A percentile compares a stretch with the other conserved stretches of the same genome.
Evolutionary conservation across 1,284 basidiomycete genomes (phyloP).

Genomic region (Xerocomus alliaceus): DNA sequence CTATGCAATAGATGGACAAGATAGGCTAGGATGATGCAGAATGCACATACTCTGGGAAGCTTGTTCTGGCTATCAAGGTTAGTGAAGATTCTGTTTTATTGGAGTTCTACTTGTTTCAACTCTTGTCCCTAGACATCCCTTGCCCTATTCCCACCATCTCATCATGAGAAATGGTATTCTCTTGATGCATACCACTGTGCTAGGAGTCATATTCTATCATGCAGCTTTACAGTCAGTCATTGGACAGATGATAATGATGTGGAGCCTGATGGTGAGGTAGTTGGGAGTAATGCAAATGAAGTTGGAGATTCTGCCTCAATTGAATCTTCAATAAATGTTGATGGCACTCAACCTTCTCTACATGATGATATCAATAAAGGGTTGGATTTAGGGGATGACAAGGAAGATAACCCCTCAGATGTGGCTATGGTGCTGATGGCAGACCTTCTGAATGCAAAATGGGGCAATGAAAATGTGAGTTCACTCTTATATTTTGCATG

Average conservation of each 20-base stretch:
- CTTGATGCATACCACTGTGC: constrained; percentile 86
- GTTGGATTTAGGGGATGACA: constrained; percentile 60
- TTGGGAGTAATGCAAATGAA: constrained; percentile 39
- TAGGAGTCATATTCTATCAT: constrained; percentile 92
- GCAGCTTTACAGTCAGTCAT: constrained; percentile 83
- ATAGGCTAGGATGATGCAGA: constrained; percentile 88
- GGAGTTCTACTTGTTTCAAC: not conserved
- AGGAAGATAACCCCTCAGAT: constrained; percentile 70
- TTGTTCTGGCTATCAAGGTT: constrained; percentile 74
- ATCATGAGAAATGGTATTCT: constrained; percentile 64
- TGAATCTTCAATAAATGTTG: constrained; percentile 61
- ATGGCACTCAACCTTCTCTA: constrained; percentile 39
- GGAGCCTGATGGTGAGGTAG: constrained; percentile 27
- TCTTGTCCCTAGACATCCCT: constrained; percentile 60
- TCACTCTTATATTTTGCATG: not conserved
- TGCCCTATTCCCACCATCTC: constrained; percentile 68
- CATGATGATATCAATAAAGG: constrained; percentile 28
- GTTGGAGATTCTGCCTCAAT: constrained; percentile 35
- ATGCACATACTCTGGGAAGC: constrained; percentile 68
- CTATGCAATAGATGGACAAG: constrained; percentile 62
- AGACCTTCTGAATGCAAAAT: constrained; percentile 91
- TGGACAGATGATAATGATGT: constrained; percentile 51
- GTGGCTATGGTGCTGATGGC: constrained; percentile 97
- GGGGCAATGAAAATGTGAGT: constrained; percentile 84
- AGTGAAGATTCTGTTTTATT: constrained; percentile 23